A percentile compares a stretch with the other conserved stretches of the same genome.
phyloP scores from a whole-genome alignment of 78 protist genomes.

The Polysphondylium violaceum region DNA sequence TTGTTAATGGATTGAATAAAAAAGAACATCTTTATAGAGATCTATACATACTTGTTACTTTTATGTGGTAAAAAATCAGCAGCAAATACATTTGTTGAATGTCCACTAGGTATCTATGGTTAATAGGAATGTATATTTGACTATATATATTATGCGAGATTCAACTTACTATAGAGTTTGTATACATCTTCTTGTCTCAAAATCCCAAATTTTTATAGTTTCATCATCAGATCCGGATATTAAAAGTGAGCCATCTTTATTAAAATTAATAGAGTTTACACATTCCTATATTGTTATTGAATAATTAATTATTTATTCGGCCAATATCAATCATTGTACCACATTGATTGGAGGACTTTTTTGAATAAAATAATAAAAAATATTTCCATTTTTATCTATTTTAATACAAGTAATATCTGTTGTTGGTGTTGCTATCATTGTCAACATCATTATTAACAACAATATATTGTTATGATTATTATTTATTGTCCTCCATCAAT shows the following conservation, averaged over 20 bases:
- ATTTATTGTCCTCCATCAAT: background rate
- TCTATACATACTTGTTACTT: constrained; percentile 13
- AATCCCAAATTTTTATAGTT: constrained; percentile 65
- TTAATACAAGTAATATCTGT: too few species aligned
- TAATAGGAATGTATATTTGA: background rate
- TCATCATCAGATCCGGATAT: constrained; percentile 80
- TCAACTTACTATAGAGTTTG: constrained; percentile 12
- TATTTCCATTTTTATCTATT: background rate
- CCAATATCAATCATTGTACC: too few species aligned
- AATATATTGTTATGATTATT: background rate
- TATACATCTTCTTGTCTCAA: constrained; percentile 12
- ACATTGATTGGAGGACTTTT: background rate
- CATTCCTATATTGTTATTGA: constrained; percentile 38
- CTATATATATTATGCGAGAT: background rate
- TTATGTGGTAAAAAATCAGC: constrained; percentile 47
- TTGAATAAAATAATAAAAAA: background rate
- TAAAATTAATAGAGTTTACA: constrained; percentile 83
- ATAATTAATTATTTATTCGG: too few species aligned
- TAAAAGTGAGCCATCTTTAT: constrained; percentile 35
- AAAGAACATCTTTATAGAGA: background rate
- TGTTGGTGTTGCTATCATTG: too few species aligned
- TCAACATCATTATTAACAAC: too few species aligned
- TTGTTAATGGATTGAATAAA: too few species aligned
- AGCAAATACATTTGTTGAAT: constrained; percentile 77
- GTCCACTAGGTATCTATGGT: constrained; percentile 42